Evolutionary conservation across 2,329 filamentous ascomycete species (phyloP).

Genomic region (Meredithiella fracta): DNA sequence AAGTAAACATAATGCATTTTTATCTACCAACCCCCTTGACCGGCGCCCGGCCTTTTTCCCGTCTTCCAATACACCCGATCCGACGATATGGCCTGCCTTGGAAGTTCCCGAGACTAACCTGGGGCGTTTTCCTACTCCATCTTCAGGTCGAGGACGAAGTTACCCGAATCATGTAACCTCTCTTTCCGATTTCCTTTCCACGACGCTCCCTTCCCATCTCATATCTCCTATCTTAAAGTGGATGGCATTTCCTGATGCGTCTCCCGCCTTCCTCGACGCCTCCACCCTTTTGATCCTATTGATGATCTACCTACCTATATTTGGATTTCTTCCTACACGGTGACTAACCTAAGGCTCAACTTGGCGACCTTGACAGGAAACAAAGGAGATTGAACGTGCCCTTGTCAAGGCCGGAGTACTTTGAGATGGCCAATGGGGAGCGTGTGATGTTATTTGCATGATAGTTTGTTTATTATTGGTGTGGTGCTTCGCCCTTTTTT

Average conservation of each 20-base stretch:
- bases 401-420: constrained; percentile 27
- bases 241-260: constrained; percentile 1
- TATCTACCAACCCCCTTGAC: not conserved
- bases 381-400: constrained; percentile 22
- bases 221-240: not conserved
- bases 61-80: not conserved
- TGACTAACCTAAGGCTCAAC: constrained; percentile 1
- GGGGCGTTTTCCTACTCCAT: not conserved
- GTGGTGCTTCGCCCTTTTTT: constrained; percentile 2
- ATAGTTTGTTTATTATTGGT: not conserved
- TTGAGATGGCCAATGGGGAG: constrained; percentile 17
- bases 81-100: not conserved
- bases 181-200: not conserved
- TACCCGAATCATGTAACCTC: constrained; percentile 66
- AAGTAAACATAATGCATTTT: not conserved
- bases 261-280: not conserved
- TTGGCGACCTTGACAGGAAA: constrained; percentile 6
- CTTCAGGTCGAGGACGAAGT: constrained; percentile 73
- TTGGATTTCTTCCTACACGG: not conserved
- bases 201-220: not conserved
- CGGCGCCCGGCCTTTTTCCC: not conserved
- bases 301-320: not conserved
- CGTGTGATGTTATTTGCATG: constrained; percentile 3
- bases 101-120: constrained; percentile 14
- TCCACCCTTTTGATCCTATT: not conserved